Percentiles rank a stretch among this genome's conserved stretches.
These are phyloP conservation scores for Luzula sylvatica DNA, from an alignment of 176 grass and related monocot genomes.

Conservation along the genomic window DNA sequence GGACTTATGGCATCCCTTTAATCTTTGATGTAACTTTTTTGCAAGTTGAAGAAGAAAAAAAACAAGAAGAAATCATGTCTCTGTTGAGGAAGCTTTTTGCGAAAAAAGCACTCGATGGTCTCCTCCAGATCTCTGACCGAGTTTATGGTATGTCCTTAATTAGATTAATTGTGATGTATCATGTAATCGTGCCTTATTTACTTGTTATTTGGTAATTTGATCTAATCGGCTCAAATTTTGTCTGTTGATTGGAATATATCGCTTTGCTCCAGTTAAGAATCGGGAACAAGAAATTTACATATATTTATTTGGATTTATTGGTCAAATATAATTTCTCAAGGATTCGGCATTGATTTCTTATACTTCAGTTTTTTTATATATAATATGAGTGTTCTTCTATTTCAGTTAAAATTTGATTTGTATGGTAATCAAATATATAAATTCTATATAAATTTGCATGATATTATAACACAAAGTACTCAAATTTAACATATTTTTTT, in stretches of 20 bases:
- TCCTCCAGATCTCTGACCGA: constrained; percentile 24
- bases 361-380: too few relatives aligned
- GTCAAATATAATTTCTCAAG: neutral
- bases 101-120: constrained; percentile 19
- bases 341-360: neutral
- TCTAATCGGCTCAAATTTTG: too few relatives aligned
- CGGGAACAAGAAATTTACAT: too few relatives aligned
- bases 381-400: too few relatives aligned
- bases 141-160: constrained; percentile 23
- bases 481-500: too few relatives aligned
- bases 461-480: too few relatives aligned
- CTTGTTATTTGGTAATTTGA: too few relatives aligned
- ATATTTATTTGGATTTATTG: neutral
- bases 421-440: too few relatives aligned
- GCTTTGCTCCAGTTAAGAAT: too few relatives aligned
- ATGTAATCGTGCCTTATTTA: neutral
- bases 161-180: neutral
- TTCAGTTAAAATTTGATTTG: too few relatives aligned
- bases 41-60: constrained; percentile 7
- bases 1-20: neutral
- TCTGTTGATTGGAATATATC: too few relatives aligned
- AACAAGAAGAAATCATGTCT: constrained; percentile 23
- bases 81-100: constrained; percentile 24
- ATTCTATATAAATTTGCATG: too few relatives aligned
- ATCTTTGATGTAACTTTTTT: neutral